Evolutionary conservation across 2,329 filamentous ascomycete species (phyloP), one percentile per base, ranked within the genome.

Genomic region (Venturia aucupariae): DNA sequence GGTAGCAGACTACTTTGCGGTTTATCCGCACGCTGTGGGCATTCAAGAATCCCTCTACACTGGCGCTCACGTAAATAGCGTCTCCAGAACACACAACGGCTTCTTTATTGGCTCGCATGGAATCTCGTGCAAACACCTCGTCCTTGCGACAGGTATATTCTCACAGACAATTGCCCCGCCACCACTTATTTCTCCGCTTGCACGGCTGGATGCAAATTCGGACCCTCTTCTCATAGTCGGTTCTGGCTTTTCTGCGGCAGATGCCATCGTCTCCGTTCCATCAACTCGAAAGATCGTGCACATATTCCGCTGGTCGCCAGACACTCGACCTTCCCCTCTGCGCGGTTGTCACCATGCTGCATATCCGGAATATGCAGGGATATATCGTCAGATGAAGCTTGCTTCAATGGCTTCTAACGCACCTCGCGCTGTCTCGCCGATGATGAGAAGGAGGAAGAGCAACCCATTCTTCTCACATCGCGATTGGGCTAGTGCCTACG

Each of bases 201-300:
- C 78, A 8, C 30, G 22, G 60, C 70, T 68, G 63, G 68, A 65
- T 65, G 66, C 64, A 22, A 19, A 60, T 1, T 63, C 72, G 1
- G 68, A 72, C 3, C 81, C 83, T 0, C 69, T 85, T 1, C 76
- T 86, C 4, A 80, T 86, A 6, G 76, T 86, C 60, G 84, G 84
- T 6, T 86, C 84, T 10, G 84, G 84, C 0, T 86, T 86, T 71
- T 84, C 83, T 2, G 84, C 84, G 2, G 84, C 84, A 32, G 84
- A 86, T 72, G 76, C 82, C 3, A 85, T 86, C 61, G 81, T 85
- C 46, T 84, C 82, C 6, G 76, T 80, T 24, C 75, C 79, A 35
- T 71, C 75, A 17, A 69, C 74, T n/a, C 80, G 80, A 59, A 81
- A 77, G 63, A 79, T 86, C 54, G 72, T 86, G n/a, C 84, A 86